phyloP scores from a whole-genome alignment of 257 asterid species.

The Solanum phureja region DNA sequence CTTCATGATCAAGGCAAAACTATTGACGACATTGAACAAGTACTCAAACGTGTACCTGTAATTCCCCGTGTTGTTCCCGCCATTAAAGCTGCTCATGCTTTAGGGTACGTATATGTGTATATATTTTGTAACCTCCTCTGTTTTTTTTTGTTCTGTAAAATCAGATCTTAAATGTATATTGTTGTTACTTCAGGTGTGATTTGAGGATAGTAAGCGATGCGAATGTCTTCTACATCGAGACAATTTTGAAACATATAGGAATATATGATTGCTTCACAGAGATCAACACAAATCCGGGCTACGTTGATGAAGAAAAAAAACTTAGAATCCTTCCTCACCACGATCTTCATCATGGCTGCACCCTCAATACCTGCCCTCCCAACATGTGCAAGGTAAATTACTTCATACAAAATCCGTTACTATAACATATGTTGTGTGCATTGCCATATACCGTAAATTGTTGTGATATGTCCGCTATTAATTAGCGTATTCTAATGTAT shows the following conservation, averaged over 20 bases:
- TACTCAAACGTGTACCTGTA: too few relatives aligned
- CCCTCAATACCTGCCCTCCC: conserved; percentile 39
- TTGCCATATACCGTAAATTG: too few relatives aligned
- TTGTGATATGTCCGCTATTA: too few relatives aligned
- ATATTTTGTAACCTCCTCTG: background rate
- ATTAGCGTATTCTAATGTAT: too few relatives aligned
- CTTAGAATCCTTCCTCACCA: conserved; percentile 58
- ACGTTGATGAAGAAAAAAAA: conserved; percentile 46
- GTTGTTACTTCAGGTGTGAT: conserved; percentile 40
- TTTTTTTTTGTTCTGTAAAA: background rate
- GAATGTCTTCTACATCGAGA: conserved; percentile 57
- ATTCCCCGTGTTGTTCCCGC: too few relatives aligned
- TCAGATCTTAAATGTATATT: too few relatives aligned
- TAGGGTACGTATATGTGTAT: too few relatives aligned
- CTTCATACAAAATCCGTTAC: too few relatives aligned
- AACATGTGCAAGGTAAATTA: conserved; percentile 66
- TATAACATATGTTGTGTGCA: too few relatives aligned
- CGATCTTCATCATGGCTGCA: conserved; percentile 61
- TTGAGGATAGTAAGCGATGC: conserved; percentile 89
- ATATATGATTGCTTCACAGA: conserved; percentile 51
- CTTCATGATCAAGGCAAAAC: too few relatives aligned
- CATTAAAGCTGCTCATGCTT: too few relatives aligned
- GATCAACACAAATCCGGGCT: conserved; percentile 62
- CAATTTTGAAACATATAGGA: conserved; percentile 58
- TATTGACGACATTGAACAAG: too few relatives aligned